phyloP scores from a whole-genome alignment of 805 yeast species.

The Starmerella bacillaris region DNA sequence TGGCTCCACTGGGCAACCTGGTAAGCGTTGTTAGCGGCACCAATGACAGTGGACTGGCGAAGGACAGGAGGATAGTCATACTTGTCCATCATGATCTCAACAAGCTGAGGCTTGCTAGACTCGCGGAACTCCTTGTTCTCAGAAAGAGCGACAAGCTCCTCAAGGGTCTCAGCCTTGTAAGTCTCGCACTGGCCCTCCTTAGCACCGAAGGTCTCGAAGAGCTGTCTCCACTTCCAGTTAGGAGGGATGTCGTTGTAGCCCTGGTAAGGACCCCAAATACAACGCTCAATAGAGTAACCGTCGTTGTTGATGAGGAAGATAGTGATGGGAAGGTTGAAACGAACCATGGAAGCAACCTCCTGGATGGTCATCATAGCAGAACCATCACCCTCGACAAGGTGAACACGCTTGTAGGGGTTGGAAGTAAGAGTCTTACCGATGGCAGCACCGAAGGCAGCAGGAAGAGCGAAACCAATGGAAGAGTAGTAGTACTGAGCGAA shows the following conservation, averaged over 20 bases:
- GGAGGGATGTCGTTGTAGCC: slow-evolving; percentile 68
- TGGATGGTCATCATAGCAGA: slow-evolving; percentile 89
- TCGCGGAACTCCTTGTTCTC: slow-evolving; percentile 23
- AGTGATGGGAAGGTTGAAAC: slow-evolving; percentile 44
- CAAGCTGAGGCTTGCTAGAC: slow-evolving; percentile 29
- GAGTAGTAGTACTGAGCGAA: slow-evolving; percentile 57
- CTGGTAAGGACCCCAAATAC: slow-evolving; percentile 60
- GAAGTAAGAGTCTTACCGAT: slow-evolving; percentile 31
- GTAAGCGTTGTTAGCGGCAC: slow-evolving; percentile 12
- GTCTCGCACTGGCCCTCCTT: slow-evolving; percentile 21
- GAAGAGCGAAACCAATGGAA: slow-evolving; percentile 78
- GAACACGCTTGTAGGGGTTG: slow-evolving; percentile 33
- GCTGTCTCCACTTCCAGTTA: slow-evolving; percentile 62
- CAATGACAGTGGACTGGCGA: slow-evolving; percentile 10
- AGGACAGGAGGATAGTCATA: slow-evolving; percentile 53
- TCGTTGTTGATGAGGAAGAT: slow-evolving; percentile 63
- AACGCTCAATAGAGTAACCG: slow-evolving; percentile 83
- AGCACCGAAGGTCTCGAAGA: slow-evolving; percentile 39
- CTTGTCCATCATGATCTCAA: slow-evolving; percentile 42
- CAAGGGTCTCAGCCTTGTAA: slow-evolving; percentile 24
- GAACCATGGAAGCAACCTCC: slow-evolving; percentile 51
- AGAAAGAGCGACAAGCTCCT: slow-evolving; percentile 27
- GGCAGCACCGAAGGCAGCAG: slow-evolving; percentile 69
- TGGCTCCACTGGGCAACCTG: slow-evolving; percentile 12
- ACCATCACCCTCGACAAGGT: slow-evolving; percentile 79